These are phyloP conservation scores for Pseudocohnilembus persalinus DNA, from an alignment of 169 alveolate genomes.

Conservation along the genomic window DNA sequence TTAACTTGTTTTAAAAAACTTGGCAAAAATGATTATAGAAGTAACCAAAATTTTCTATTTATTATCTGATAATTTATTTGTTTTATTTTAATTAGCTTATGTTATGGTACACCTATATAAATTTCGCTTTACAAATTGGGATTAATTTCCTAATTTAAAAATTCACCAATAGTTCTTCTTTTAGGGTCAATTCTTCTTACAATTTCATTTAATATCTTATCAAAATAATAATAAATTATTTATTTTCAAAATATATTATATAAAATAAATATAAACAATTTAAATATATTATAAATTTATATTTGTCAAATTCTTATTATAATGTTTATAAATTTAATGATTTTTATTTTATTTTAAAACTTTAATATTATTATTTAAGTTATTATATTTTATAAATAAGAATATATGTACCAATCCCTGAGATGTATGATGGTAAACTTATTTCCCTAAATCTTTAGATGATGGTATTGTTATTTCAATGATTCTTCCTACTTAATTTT, in stretches of 20 bases:
- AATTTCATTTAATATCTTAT: background rate
- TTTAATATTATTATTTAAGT: background rate
- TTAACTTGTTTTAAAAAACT: background rate
- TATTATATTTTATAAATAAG: background rate
- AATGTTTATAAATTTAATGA: too few species aligned
- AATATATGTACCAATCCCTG: background rate
- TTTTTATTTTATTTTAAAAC: too few species aligned
- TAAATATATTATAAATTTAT: too few species aligned
- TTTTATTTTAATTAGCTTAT: background rate
- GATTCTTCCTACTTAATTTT: background rate
- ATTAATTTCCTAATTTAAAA: background rate
- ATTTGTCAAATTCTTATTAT: too few species aligned
- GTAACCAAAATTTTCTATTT: background rate
- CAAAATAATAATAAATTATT: too few species aligned
- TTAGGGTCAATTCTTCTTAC: background rate
- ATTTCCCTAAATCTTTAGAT: too few species aligned
- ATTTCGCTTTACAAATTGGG: background rate
- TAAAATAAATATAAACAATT: too few species aligned
- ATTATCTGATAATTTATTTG: too few species aligned
- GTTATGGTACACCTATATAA: background rate
- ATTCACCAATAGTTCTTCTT: background rate
- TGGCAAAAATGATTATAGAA: background rate
- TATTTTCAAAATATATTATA: too few species aligned
- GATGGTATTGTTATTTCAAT: background rate
- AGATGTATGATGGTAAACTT: background rate